Evolutionary conservation across 495 filamentous ascomycete species (phyloP).

Genomic region (Penicillium steckii): DNA sequence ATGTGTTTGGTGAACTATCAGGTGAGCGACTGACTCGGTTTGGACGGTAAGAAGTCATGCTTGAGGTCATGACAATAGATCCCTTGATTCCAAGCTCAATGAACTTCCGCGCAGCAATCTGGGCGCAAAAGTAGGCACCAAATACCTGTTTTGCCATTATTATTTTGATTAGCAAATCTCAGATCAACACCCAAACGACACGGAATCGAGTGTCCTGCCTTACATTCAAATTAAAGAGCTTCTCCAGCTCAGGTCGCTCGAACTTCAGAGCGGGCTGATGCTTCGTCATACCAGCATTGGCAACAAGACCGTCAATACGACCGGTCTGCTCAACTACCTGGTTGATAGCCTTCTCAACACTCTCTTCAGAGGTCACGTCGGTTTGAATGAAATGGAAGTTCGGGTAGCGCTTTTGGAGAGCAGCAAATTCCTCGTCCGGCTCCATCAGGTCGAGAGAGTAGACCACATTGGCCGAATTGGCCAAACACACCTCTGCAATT

Average conservation of each 20-base stretch:
- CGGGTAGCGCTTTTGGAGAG: constrained; percentile 28
- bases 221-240: constrained; percentile 45
- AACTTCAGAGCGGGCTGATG: constrained; percentile 45
- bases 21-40: constrained; percentile 25
- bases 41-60: constrained; percentile 44
- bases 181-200: neutral
- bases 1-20: neutral
- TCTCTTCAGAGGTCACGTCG: constrained; percentile 40
- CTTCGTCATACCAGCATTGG: constrained; percentile 47
- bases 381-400: constrained; percentile 40
- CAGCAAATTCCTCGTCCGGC: constrained; percentile 38
- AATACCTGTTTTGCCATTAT: constrained; percentile 32
- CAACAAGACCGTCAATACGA: constrained; percentile 35
- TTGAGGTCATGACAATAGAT: constrained; percentile 42
- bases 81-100: constrained; percentile 41
- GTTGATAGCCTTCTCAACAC: constrained; percentile 37
- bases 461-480: constrained; percentile 36
- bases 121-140: constrained; percentile 39
- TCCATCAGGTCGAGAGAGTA: constrained; percentile 44
- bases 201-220: neutral
- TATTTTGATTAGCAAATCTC: neutral
- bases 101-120: constrained; percentile 37
- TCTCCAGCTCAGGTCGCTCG: constrained; percentile 34
- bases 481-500: constrained; percentile 39
- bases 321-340: constrained; percentile 34